Evolutionary conservation across 1,284 basidiomycete species (phyloP), one percentile per base, ranked within the genome.

Genomic region (Ganoderma meredithae): DNA sequence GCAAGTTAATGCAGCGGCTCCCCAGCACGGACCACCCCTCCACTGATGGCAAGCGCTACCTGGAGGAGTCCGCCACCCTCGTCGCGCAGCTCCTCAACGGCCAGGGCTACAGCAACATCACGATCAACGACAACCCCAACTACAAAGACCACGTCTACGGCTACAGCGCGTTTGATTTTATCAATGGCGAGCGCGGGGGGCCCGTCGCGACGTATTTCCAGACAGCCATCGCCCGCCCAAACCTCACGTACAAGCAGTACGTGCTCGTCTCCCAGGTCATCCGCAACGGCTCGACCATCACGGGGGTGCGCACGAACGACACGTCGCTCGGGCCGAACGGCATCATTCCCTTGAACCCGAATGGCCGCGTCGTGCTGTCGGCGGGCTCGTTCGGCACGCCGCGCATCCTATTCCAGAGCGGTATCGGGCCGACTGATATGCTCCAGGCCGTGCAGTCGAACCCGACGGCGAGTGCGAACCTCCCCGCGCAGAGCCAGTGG

Each of bases 401-500:
- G 43, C 83, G 88, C 53, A 82, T 90, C 65, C 81, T 90, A n/a
- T 89, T 88, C 83, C 83, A 84, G 65, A 86, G 85, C 71, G 89
- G 89, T 43, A 89, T 90, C 67, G 88, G 88, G 12, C 88, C 89
- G 0, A 78, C 80, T 0, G 88, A 90, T 72, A 86, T 87, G 88
- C 80, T 90, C 72, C 78, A 80, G 60, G 66, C 87, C 25, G 88
- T 88, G 13, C 78, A 85, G 71, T 74, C 69, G 22, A 84, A 88
- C 75, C 70, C 86, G 9, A 76, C 76, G 1, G 84, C 84, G 2
- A 83, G 82, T 2, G 79, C 83, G 41, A 80, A 81, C 65, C 79
- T 90, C 17, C 88, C 88, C 12, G 81, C 86, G 9, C 69, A 81
- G 69, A 74, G 77, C 17, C 76, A 87, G 58, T 90, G 82, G 79